These are phyloP conservation scores for Moringa oleifera DNA, from an alignment of 345 rosid species.

Conservation along the genomic window DNA sequence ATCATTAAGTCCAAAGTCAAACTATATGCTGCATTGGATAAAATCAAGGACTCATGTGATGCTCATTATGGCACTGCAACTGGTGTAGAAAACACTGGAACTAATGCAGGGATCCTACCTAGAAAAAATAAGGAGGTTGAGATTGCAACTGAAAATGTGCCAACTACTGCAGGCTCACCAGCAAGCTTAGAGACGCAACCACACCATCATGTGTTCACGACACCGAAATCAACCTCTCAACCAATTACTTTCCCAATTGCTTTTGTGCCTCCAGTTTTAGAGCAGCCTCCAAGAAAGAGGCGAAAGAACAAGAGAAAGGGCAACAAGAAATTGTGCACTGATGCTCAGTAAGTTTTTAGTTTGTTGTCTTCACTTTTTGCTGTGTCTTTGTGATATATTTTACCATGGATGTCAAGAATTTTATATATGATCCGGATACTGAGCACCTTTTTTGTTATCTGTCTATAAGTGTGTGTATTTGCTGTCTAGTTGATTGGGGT, in stretches of 20 bases:
- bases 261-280: conserved; percentile 12
- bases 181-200: background rate
- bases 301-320: conserved; percentile 21
- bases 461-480: no score
- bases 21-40: conserved; percentile 20
- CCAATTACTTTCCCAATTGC: conserved; percentile 2
- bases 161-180: conserved; percentile 1
- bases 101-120: background rate
- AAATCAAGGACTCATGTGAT: conserved; percentile 14
- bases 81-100: background rate
- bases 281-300: conserved; percentile 14
- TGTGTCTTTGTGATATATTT: background rate
- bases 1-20: conserved; percentile 34
- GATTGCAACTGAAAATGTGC: background rate
- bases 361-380: background rate
- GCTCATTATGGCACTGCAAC: background rate
- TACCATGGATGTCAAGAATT: no score
- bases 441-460: no score
- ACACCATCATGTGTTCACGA: conserved; percentile 11
- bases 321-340: conserved; percentile 16
- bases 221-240: conserved; percentile 11
- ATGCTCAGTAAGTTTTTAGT: conserved; percentile 15
- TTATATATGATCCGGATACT: no score
- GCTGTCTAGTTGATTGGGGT: no score
- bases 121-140: conserved; percentile 1